Percentiles rank a stretch among this genome's conserved stretches.
These are phyloP conservation scores for Paraglomus occultum DNA, from an alignment of 192 early-diverging fungal genomes.

Conservation along the genomic window DNA sequence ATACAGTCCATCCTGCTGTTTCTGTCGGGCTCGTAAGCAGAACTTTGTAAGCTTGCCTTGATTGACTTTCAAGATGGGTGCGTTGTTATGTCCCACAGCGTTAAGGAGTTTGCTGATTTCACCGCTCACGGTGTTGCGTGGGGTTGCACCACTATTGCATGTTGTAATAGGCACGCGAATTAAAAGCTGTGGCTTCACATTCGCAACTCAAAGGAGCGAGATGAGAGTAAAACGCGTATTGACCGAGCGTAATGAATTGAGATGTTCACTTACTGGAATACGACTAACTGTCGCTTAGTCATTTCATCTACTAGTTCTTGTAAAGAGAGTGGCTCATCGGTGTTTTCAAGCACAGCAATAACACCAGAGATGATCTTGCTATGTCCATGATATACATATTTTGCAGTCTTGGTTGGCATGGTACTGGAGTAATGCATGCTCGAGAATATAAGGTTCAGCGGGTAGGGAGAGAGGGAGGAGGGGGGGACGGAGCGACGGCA, in stretches of 20 bases:
- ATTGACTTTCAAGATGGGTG: constrained; percentile 28
- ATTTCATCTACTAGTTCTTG: constrained; percentile 31
- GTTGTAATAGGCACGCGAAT: no score
- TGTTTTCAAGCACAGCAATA: constrained; percentile 25
- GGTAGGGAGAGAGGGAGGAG: no score
- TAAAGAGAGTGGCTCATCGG: constrained; percentile 25
- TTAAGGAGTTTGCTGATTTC: constrained; percentile 30
- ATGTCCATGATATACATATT: constrained; percentile 30
- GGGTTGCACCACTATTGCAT: constrained; percentile 27
- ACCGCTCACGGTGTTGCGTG: constrained; percentile 27
- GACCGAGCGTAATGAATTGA: no score
- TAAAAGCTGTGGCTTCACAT: no score
- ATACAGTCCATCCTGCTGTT: background rate
- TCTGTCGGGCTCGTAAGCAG: constrained; percentile 20
- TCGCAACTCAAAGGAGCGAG: no score
- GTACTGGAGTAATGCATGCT: no score
- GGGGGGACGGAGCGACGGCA: no score
- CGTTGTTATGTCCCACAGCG: constrained; percentile 26
- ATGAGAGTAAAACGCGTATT: no score
- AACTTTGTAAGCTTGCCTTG: constrained; percentile 30
- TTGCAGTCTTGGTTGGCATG: constrained; percentile 24
- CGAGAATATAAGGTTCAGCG: no score
- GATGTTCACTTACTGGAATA: constrained; percentile 26
- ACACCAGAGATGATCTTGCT: constrained; percentile 30
- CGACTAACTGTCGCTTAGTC: constrained; percentile 26